A percentile compares a stretch with the other conserved stretches of the same genome.
Evolutionary conservation across 2,329 filamentous ascomycete genomes (phyloP).

Genomic region (Pyricularia pennisetigena): DNA sequence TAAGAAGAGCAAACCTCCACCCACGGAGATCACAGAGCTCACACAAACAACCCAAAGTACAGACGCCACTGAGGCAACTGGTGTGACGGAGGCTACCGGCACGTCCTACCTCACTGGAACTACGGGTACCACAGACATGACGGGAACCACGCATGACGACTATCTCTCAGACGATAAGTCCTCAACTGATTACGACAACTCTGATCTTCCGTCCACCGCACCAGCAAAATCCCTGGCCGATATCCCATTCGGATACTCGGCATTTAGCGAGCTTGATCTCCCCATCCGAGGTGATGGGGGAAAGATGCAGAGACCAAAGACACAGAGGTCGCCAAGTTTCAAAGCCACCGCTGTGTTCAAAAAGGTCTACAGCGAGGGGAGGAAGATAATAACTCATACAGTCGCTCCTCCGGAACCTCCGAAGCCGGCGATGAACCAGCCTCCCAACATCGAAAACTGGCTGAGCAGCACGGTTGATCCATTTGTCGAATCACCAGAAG

Average conservation of each 20-base stretch:
- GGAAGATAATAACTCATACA: constrained; percentile 54
- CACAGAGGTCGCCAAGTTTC: constrained; percentile 46
- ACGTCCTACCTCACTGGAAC: constrained; percentile 2
- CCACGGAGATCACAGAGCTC: constrained; percentile 5
- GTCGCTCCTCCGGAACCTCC: constrained; percentile 38
- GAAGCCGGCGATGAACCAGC: constrained; percentile 39
- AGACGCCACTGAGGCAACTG: background rate
- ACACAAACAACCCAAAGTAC: constrained; percentile 2
- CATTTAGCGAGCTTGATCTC: constrained; percentile 55
- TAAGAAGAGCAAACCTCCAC: constrained; percentile 6
- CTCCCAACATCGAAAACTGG: constrained; percentile 57
- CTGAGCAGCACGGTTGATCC: constrained; percentile 53
- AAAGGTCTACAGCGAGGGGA: constrained; percentile 53
- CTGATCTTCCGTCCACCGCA: constrained; percentile 28
- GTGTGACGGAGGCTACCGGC: background rate
- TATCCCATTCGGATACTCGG: constrained; percentile 54
- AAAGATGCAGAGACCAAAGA: constrained; percentile 32
- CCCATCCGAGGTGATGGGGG: constrained; percentile 36
- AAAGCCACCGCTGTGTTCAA: constrained; percentile 52
- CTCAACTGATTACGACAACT: constrained; percentile 17
- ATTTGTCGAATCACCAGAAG: constrained; percentile 36
- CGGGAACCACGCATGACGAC: constrained; percentile 12
- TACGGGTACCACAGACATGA: constrained; percentile 3
- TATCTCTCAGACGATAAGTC: constrained; percentile 18
- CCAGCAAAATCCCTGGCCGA: constrained; percentile 46